Evolutionary conservation across 371 early-diverging fungal genomes (phyloP).

Genomic region (Apophysomyces ossiformis): DNA sequence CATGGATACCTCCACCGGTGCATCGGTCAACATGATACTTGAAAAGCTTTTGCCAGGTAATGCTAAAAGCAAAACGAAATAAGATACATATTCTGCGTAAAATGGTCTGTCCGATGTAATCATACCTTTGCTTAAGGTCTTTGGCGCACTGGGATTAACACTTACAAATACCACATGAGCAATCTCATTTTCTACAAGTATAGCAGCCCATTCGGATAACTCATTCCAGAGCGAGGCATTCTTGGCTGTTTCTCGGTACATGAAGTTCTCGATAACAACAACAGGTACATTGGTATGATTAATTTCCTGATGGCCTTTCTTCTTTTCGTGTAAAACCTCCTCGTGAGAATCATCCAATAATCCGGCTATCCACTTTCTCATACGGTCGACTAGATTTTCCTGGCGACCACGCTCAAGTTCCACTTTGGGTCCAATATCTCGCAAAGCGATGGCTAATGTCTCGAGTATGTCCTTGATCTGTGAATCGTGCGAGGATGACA

Average conservation of each 20-base stretch:
- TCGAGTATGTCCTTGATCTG: constrained; percentile 68
- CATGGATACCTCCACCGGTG: constrained; percentile 67
- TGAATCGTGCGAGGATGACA: constrained; percentile 63
- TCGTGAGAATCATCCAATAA: constrained; percentile 18
- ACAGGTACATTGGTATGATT: constrained; percentile 75
- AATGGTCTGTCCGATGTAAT: background rate
- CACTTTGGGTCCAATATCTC: constrained; percentile 38
- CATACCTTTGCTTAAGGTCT: constrained; percentile 70
- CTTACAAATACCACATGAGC: constrained; percentile 93
- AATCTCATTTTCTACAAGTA: constrained; percentile 74
- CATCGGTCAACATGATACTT: constrained; percentile 71
- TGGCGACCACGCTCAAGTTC: constrained; percentile 18
- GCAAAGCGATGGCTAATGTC: constrained; percentile 60
- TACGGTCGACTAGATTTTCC: constrained; percentile 8
- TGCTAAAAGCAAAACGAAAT: constrained; percentile 38
- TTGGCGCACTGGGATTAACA: constrained; percentile 74
- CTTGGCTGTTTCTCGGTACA: constrained; percentile 71
- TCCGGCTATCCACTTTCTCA: constrained; percentile 13
- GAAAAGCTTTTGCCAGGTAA: constrained; percentile 82
- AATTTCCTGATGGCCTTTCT: constrained; percentile 17
- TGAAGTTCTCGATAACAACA: constrained; percentile 85
- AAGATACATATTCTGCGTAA: background rate
- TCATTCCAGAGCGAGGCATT: constrained; percentile 68
- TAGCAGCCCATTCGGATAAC: constrained; percentile 79
- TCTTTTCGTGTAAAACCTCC: constrained; percentile 20